phyloP scores from a whole-genome alignment of 2,329 filamentous ascomycete species.

The Sclerotiophoma versabilis region DNA sequence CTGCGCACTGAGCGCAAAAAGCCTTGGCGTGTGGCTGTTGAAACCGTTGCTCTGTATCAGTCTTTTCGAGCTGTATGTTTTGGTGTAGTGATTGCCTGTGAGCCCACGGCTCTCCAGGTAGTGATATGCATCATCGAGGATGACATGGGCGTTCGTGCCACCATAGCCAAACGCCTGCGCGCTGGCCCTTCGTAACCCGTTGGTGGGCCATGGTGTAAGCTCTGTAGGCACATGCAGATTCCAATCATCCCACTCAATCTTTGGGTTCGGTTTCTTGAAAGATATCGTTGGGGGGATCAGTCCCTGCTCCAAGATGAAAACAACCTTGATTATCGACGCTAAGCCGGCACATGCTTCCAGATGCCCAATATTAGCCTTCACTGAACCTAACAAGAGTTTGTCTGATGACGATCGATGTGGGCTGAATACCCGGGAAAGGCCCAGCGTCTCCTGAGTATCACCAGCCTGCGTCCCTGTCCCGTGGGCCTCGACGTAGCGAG shows the following conservation, averaged over 20 bases:
- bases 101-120: conserved; percentile 4
- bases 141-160: conserved; percentile 16
- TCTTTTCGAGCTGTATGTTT: conserved; percentile 23
- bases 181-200: conserved; percentile 47
- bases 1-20: neutral
- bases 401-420: conserved; percentile 17
- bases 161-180: conserved; percentile 54
- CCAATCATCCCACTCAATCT: conserved; percentile 22
- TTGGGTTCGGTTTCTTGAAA: conserved; percentile 22
- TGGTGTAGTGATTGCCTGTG: neutral
- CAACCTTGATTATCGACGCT: conserved; percentile 49
- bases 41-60: conserved; percentile 13
- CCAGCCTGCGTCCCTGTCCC: conserved; percentile 64
- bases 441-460: conserved; percentile 35
- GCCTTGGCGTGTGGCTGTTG: neutral
- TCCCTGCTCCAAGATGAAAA: conserved; percentile 50
- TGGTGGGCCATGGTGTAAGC: conserved; percentile 26
- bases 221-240: conserved; percentile 21
- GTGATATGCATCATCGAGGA: neutral
- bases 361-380: conserved; percentile 46
- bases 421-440: conserved; percentile 36
- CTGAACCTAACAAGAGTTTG: conserved; percentile 15
- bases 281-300: conserved; percentile 39
- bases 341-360: conserved; percentile 50
- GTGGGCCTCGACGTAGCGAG: conserved; percentile 42